Evolutionary conservation across 176 grass and related monocot species (phyloP).

Genomic region (Eremochloa ophiuroides): DNA sequence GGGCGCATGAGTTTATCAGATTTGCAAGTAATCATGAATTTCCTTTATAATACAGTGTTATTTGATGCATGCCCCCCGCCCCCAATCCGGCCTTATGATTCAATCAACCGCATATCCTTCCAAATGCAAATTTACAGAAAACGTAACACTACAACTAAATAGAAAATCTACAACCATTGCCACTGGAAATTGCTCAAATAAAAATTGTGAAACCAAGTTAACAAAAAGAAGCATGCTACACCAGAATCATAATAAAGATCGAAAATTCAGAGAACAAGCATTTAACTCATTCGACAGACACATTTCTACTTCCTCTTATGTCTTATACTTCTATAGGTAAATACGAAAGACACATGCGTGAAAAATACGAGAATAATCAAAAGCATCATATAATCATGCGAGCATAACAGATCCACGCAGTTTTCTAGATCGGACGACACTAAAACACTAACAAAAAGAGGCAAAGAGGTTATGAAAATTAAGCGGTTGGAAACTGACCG

Average conservation of each 20-base stretch:
- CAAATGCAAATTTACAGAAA: too few species aligned
- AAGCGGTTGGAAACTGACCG: slow-evolving; percentile 38
- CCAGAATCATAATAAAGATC: not conserved
- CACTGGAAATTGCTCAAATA: too few species aligned
- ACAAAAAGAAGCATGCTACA: too few species aligned
- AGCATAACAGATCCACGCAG: not conserved
- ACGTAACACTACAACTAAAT: too few species aligned
- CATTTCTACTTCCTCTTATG: not conserved
- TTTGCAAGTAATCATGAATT: not conserved
- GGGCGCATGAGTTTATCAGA: not conserved
- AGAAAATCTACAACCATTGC: too few species aligned
- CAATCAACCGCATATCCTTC: too few species aligned
- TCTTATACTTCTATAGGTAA: not conserved
- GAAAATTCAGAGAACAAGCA: not conserved
- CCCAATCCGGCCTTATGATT: too few species aligned
- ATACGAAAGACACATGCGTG: not conserved
- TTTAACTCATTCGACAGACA: not conserved
- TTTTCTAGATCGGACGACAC: not conserved
- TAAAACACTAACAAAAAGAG: not conserved
- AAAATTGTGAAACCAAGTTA: too few species aligned
- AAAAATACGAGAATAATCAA: not conserved
- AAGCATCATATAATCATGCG: not conserved
- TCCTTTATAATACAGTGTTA: too few species aligned
- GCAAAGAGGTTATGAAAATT: not conserved
- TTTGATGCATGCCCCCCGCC: too few species aligned